These are phyloP conservation scores for Apocynum venetum DNA, from an alignment of 257 asterid genomes.

Conservation along the genomic window DNA sequence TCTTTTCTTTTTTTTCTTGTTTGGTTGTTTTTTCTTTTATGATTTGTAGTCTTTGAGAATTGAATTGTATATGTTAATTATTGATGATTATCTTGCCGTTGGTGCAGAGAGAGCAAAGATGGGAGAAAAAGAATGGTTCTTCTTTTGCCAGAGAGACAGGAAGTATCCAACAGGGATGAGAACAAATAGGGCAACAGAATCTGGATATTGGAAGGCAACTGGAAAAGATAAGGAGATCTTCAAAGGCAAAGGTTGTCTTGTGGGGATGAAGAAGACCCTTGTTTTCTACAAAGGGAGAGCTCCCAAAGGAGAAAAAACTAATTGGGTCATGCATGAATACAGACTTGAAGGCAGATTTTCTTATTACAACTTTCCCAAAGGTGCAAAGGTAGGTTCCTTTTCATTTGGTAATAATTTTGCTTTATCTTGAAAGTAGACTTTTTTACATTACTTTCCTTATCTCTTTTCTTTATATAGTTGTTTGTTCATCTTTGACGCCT, in stretches of 20 bases:
- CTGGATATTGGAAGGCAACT: slow-evolving; percentile 91
- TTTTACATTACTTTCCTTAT: neutral
- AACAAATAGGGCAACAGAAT: slow-evolving; percentile 73
- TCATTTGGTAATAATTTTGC: neutral
- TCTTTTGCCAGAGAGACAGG: slow-evolving; percentile 67
- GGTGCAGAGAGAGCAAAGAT: slow-evolving; percentile 61
- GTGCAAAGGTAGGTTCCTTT: slow-evolving; percentile 49
- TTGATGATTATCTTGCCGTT: too few species aligned
- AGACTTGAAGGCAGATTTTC: slow-evolving; percentile 62
- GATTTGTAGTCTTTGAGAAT: neutral
- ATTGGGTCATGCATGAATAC: slow-evolving; percentile 90
- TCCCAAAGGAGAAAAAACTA: slow-evolving; percentile 73
- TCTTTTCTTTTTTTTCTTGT: neutral
- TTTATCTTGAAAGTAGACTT: neutral
- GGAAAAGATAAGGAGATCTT: slow-evolving; percentile 83
- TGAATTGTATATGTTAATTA: neutral
- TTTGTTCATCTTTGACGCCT: too few species aligned
- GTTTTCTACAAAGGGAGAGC: slow-evolving; percentile 94
- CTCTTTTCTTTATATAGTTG: neutral
- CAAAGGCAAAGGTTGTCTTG: slow-evolving; percentile 40
- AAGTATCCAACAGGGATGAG: slow-evolving; percentile 89
- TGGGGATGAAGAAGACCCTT: slow-evolving; percentile 90
- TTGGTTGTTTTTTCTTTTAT: neutral
- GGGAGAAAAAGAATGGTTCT: slow-evolving; percentile 83
- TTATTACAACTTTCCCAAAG: slow-evolving; percentile 51